Evolutionary conservation across 495 filamentous ascomycete species (phyloP).

Genomic region (Talaromyces nanjingensis): DNA sequence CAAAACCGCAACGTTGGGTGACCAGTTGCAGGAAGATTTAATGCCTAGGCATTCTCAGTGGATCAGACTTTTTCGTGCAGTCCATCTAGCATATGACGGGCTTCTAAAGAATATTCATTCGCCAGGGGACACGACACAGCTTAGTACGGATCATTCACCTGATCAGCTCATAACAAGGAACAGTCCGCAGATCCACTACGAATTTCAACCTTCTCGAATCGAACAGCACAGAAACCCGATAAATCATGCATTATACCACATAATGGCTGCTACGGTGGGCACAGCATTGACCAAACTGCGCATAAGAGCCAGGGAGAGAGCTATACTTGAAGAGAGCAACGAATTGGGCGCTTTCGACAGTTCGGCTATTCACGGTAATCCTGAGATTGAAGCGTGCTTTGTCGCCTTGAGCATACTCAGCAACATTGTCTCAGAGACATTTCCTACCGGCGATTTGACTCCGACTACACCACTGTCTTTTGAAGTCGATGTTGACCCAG

Average conservation of each 20-base stretch:
- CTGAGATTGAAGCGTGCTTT: conserved; percentile 3
- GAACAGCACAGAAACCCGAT: neutral
- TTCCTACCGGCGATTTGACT: neutral
- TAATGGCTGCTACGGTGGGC: neutral
- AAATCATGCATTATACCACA: conserved; percentile 1
- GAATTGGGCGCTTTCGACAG: neutral
- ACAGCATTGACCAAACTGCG: conserved; percentile 15
- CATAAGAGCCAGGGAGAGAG: conserved; percentile 8
- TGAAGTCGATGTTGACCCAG: conserved; percentile 1
- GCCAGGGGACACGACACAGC: neutral
- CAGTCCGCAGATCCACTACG: neutral
- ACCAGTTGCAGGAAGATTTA: conserved; percentile 14
- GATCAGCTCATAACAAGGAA: neutral
- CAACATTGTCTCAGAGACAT: neutral
- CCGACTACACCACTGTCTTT: neutral
- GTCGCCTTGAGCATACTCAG: neutral
- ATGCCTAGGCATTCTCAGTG: conserved; percentile 31
- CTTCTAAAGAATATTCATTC: conserved; percentile 19
- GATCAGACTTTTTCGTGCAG: conserved; percentile 35
- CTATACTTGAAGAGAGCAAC: conserved; percentile 5
- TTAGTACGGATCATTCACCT: neutral
- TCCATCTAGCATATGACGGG: conserved; percentile 27
- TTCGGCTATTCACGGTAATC: neutral
- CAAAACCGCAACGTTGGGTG: conserved; percentile 17
- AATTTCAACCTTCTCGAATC: neutral